Evolutionary conservation across 1,284 basidiomycete genomes (phyloP).

Genomic region (Leccinum huronense): DNA sequence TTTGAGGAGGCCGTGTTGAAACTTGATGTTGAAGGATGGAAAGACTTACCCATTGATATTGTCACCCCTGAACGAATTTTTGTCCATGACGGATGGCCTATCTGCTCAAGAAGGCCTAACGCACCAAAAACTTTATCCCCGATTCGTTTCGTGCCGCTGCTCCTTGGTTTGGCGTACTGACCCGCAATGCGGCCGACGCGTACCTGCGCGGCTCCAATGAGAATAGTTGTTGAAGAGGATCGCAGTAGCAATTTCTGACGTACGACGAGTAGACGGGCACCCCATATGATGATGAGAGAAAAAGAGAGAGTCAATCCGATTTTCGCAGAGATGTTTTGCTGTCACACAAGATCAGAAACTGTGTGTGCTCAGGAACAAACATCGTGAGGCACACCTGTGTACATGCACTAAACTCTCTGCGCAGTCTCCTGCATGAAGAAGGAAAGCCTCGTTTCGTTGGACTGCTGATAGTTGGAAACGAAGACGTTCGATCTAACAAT

Average conservation of each 20-base stretch:
- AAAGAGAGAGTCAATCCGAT: conserved; percentile 94
- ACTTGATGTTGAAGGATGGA: conserved; percentile 27
- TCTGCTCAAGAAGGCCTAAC: conserved; percentile 17
- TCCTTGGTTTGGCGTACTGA: conserved; percentile 96
- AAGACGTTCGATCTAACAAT: conserved; percentile 77
- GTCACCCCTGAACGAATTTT: conserved; percentile 67
- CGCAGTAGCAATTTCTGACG: not conserved
- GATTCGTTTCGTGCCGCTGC: conserved; percentile 81
- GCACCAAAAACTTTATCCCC: conserved; percentile 74
- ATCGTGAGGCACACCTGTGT: conserved; percentile 57
- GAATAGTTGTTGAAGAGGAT: conserved; percentile 3
- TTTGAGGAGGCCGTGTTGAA: not conserved
- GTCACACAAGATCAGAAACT: conserved; percentile 6
- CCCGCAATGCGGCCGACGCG: conserved; percentile 92
- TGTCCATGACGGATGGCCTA: conserved; percentile 4
- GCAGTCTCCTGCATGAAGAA: conserved; percentile 96
- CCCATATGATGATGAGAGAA: conserved; percentile 94
- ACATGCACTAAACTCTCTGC: conserved; percentile 91
- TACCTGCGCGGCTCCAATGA: conserved; percentile 45
- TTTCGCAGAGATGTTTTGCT: conserved; percentile 93
- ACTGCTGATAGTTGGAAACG: conserved; percentile 78
- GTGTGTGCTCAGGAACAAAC: not conserved
- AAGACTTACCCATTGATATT: conserved; percentile 83
- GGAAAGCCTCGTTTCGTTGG: conserved; percentile 86
- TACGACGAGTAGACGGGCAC: conserved; percentile 86